Conservation (phyloP, 1,284 basidiomycete genomes). For the Amylostereum chailletii region DNA sequence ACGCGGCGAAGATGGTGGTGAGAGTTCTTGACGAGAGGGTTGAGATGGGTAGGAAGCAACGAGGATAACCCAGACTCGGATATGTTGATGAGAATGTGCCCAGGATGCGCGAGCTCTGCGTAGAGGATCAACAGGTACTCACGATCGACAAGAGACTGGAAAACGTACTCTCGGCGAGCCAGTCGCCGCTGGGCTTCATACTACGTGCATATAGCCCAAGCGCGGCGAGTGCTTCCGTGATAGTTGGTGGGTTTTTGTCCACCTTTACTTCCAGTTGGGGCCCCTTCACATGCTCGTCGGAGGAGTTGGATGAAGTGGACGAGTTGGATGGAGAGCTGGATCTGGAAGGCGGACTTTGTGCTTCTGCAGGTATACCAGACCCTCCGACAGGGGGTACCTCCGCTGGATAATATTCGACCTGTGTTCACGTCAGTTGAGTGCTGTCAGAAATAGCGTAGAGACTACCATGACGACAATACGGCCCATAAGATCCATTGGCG, state of each 20-base stretch:
- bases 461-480: conserved; percentile 53
- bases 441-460: not conserved
- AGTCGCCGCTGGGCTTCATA: conserved; percentile 45
- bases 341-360: conserved; percentile 1
- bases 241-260: conserved; percentile 19
- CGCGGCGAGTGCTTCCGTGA: conserved; percentile 37
- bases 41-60: conserved; percentile 28
- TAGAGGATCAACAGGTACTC: not conserved
- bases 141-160: conserved; percentile 2
- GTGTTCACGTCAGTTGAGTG: conserved; percentile 1
- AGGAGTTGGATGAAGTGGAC: no score
- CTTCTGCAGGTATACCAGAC: not conserved
- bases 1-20: conserved; percentile 42
- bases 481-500: conserved; percentile 41
- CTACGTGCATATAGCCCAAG: conserved; percentile 50
- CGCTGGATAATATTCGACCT: conserved; percentile 51
- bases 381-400: conserved; percentile 6
- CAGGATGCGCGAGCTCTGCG: conserved; percentile 29
- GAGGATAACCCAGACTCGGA: conserved; percentile 39
- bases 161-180: conserved; percentile 33
- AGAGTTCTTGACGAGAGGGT: conserved; percentile 31
- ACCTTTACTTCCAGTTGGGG: not conserved
- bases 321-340: not conserved
- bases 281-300: no score
- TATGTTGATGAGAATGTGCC: conserved; percentile 50